phyloP scores from a whole-genome alignment of 192 early-diverging fungal species.

The Phlyctochytrium bullatum region DNA sequence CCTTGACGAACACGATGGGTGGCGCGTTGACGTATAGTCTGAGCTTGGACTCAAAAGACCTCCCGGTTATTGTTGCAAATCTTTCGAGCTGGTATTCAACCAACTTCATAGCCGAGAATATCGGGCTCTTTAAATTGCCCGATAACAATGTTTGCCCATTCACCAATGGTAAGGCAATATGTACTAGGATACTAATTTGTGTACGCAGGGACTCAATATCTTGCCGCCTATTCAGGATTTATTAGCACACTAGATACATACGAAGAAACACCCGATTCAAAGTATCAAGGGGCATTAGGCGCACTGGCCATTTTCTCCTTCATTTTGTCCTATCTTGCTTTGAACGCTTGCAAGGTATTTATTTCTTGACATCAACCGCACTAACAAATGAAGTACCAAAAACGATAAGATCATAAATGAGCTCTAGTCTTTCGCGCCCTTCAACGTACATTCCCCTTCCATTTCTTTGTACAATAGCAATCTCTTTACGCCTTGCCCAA shows the following conservation, averaged over 20 bases:
- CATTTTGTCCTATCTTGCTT: background rate
- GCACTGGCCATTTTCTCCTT: background rate
- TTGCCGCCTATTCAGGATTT: background rate
- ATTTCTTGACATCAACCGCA: background rate
- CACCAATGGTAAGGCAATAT: background rate
- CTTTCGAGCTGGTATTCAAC: background rate
- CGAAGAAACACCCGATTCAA: background rate
- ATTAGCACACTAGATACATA: slow-evolving; percentile 1
- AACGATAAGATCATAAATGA: background rate
- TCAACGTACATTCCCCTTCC: no score
- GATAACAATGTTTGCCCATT: slow-evolving; percentile 7
- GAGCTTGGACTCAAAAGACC: background rate
- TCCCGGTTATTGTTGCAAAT: background rate
- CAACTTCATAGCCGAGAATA: background rate
- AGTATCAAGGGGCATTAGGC: background rate
- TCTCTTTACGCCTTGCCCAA: no score
- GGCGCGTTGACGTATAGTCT: background rate
- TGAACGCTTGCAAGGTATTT: background rate
- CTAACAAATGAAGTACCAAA: background rate
- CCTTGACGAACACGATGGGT: background rate
- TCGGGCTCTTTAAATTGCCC: background rate
- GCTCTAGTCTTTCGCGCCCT: no score
- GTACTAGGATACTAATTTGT: background rate
- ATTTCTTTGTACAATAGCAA: no score
- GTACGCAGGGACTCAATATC: background rate